A percentile compares a stretch with the other conserved stretches of the same genome.
These are phyloP conservation scores for Stromatinia cepivora DNA, from an alignment of 2,329 filamentous ascomycete genomes.

Conservation along the genomic window DNA sequence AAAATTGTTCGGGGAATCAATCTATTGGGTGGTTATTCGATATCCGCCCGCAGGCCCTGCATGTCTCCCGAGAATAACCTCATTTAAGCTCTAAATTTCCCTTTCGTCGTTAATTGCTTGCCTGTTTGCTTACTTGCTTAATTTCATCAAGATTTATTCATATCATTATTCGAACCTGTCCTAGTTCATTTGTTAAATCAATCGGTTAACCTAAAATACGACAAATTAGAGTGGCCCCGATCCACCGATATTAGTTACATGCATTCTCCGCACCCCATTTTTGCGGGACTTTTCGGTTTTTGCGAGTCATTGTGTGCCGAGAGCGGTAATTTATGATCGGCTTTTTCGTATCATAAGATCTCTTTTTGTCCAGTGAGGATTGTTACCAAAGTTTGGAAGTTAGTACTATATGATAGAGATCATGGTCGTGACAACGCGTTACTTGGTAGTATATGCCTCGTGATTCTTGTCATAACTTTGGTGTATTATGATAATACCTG, in stretches of 20 bases:
- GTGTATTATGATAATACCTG: background rate
- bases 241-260: background rate
- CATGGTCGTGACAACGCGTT: background rate
- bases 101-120: background rate
- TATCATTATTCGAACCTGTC: background rate
- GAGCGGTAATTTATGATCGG: background rate
- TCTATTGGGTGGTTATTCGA: too few species aligned
- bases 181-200: background rate
- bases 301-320: background rate
- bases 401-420: background rate
- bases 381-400: conserved; percentile 1
- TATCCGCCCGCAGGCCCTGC: too few species aligned
- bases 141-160: background rate
- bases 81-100: background rate
- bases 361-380: background rate
- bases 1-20: too few species aligned
- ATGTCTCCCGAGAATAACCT: background rate
- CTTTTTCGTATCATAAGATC: background rate
- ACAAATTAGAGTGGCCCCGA: background rate
- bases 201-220: background rate
- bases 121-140: background rate
- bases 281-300: background rate
- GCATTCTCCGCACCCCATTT: background rate
- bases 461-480: conserved; percentile 1
- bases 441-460: background rate